Percentiles rank a stretch among this genome's conserved stretches.
phyloP scores from a whole-genome alignment of 495 filamentous ascomycete genomes.

The Xylaria scruposa region DNA sequence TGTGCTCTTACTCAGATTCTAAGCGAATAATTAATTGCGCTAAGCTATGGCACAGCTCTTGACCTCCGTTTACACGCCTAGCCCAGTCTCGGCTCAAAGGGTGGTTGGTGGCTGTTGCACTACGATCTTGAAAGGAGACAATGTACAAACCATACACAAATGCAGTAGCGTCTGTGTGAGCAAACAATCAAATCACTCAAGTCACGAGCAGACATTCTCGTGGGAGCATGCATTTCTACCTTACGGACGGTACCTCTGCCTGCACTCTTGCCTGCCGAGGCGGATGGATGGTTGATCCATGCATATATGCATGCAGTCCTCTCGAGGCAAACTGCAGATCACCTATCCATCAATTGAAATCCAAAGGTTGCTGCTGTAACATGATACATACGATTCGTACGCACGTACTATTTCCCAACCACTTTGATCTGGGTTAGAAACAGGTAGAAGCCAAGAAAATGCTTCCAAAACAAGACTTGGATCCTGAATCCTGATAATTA shows the following conservation, averaged over 20 bases:
- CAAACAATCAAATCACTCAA: constrained; percentile 1
- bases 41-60: constrained; percentile 13
- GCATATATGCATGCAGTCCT: constrained; percentile 14
- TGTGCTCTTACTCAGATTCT: too few species aligned
- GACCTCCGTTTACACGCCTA: too few species aligned
- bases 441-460: constrained; percentile 3
- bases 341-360: not conserved
- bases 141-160: not conserved
- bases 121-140: not conserved
- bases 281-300: constrained; percentile 10
- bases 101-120: not conserved
- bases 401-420: not conserved
- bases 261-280: constrained; percentile 8
- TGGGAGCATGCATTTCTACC: not conserved
- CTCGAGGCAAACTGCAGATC: constrained; percentile 12
- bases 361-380: not conserved
- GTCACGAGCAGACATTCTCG: not conserved
- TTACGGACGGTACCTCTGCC: not conserved
- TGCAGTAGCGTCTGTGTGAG: not conserved
- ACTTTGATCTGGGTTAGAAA: not conserved
- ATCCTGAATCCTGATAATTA: constrained; percentile 10
- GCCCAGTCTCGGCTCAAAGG: constrained; percentile 7
- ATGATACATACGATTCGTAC: not conserved
- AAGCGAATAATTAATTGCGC: not conserved
- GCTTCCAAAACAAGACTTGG: constrained; percentile 11